Base-by-base conservation (phyloP, 331 rosid genomes). In the Ulmus americana region DNA sequence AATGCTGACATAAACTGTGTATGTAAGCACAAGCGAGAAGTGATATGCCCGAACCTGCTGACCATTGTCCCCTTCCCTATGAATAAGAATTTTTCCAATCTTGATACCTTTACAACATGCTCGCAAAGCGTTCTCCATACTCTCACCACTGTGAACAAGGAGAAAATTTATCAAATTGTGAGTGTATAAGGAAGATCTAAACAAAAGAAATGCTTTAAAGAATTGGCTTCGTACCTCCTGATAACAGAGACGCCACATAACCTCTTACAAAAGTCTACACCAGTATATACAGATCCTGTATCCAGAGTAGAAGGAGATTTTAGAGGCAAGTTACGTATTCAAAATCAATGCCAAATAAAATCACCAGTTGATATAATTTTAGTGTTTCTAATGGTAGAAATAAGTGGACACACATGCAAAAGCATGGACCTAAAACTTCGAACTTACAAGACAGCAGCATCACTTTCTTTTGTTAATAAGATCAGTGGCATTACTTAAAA, bases 31-130 rank as follows among this genome's bases (percentile, higher is more conserved):
- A 45, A 44, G 56, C 52, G 63, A 10, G 45, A 40, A 45, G 6
- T 69, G 56, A 59, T 64, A 70, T 61, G 54, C 61, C 77, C 84
- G 57, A 67, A 92, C 98, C 89, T 92, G 95, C 75, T 86, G 94
- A 59, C 98, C 96, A 10, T 92, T 92, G 78, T 86, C 98, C 55
- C 98, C 98, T 83, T 88, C 98, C 77, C 98, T 85, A 72, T 92
- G 97, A 77, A 92, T 92, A 74, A 92, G 96, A 80, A 88, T 92
- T 81, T 92, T 92, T 67, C 97, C 97, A 72, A 92, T 92, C 82
- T 92, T 92, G 81, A 92, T 92, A 45, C 96, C 97, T 80, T 88
- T 88, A 80, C 97, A 92, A 74, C 97, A 92, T 65, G 97, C 97
- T 67, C 97, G 80, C 70, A 92, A 72, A 71, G 97, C 97, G 75